phyloP scores from a whole-genome alignment of 352 stramenopile species.

The Pythium brassicae region DNA sequence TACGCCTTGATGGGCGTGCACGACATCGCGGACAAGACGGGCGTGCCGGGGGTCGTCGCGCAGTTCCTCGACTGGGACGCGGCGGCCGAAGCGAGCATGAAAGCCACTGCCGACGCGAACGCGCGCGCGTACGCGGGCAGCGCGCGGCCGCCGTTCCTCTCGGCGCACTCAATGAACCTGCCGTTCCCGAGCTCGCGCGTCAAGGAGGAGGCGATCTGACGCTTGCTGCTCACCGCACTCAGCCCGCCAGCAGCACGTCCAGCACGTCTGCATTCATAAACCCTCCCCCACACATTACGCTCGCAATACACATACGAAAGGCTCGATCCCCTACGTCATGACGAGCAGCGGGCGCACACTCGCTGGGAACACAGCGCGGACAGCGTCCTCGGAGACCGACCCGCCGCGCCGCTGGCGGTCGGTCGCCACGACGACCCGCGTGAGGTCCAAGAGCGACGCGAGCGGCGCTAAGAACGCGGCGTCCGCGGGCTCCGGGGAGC shows the following conservation, averaged over 20 bases:
- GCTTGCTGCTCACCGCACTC: no score
- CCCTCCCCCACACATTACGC: no score
- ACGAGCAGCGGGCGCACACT: no score
- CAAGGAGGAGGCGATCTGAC: constrained; percentile 14
- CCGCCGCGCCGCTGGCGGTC: no score
- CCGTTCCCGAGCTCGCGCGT: constrained; percentile 28
- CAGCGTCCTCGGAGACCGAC: no score
- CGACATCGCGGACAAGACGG: constrained; percentile 30
- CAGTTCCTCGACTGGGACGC: constrained; percentile 58
- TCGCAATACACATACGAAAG: no score
- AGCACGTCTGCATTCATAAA: no score
- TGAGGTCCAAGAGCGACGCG: background rate
- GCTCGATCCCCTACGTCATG: no score
- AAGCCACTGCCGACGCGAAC: constrained; percentile 33
- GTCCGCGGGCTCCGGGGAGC: background rate
- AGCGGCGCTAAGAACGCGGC: constrained; percentile 2
- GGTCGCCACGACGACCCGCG: background rate
- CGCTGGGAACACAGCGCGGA: no score
- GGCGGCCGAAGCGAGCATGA: constrained; percentile 52
- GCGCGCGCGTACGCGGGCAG: constrained; percentile 16
- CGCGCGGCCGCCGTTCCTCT: constrained; percentile 31
- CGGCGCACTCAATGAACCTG: constrained; percentile 68
- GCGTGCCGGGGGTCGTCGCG: constrained; percentile 43
- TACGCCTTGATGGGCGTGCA: constrained; percentile 55
- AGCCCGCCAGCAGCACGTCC: no score